Percentiles rank a stretch among this genome's conserved stretches.
phyloP scores from a whole-genome alignment of 2,329 filamentous ascomycete genomes.

The Ophiostoma tasmaniense region DNA sequence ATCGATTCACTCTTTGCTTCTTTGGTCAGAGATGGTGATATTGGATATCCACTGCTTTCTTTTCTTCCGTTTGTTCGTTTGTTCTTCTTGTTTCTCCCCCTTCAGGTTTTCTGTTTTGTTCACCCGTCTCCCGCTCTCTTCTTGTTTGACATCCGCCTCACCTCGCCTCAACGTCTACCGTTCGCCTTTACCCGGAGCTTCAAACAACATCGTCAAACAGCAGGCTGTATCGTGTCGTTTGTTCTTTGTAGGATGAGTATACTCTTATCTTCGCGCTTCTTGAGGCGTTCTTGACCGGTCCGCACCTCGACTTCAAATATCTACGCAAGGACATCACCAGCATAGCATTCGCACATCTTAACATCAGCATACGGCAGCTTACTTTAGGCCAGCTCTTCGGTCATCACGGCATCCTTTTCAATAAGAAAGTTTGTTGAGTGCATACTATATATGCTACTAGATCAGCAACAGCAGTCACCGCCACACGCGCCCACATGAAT shows the following conservation, averaged over 20 bases:
- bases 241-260: too few species aligned
- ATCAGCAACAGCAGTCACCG: background rate
- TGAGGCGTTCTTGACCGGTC: too few species aligned
- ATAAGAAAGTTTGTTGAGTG: background rate
- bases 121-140: background rate
- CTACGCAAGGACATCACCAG: background rate
- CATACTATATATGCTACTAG: background rate
- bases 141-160: background rate
- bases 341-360: background rate
- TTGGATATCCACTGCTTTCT: conserved; percentile 3
- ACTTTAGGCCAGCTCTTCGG: too few species aligned
- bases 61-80: background rate
- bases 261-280: background rate
- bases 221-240: too few species aligned
- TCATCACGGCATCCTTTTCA: background rate
- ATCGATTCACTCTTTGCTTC: background rate
- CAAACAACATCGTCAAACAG: background rate
- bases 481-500: background rate
- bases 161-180: background rate
- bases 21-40: background rate
- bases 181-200: background rate
- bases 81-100: background rate
- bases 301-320: background rate
- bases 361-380: background rate
- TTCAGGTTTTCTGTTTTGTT: background rate